Base-by-base conservation (phyloP, 352 stramenopile species). In the Globisporangium nunn region DNA sequence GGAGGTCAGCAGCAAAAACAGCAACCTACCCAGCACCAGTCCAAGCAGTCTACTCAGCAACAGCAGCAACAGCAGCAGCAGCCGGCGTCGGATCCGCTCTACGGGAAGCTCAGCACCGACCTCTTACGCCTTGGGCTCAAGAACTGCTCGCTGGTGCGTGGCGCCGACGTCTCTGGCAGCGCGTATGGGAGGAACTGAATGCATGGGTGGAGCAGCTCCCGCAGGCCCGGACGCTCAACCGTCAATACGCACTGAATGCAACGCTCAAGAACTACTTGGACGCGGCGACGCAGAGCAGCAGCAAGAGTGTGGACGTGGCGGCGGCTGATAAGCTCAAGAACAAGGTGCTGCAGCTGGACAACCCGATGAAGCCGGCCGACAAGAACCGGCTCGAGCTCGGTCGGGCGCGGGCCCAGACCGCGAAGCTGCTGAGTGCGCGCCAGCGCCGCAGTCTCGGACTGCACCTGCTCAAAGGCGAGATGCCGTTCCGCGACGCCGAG, bases 291-390 rank as follows among this genome's bases (percentile, higher is more conserved):
- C 35, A 56, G 41, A 23, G 7, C 10, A 35, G 39, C n/a, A 23
- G 31, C 33, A 66, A 12, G 29, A 67, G 55, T 30, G 49, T 49
- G 35, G 37, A 18, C 31, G 39, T 49, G 23, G 52, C 56, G 4
- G 63, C 70, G 43, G 65, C 74, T 17, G 68, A 80, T 23, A 81
- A 80, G 62, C 72, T 91, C 51, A 85, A 85, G 65, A 88, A 85
- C 68, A 91, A 91, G 63, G 74, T 90, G 46, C 54, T 91, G 57
- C 81, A 85, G 48, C 65, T 91, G 52, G 81, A 91, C 51, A 91
- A 91, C 31, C 81, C 81, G 1, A 63, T 88, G 23, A 85, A 80
- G 39, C 66, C 58, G 6, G 71, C 68, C 23, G 64, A 74, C 39
- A 58, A 63, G 6, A 49, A 63, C 10, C 78, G 68, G 35, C 52